Evolutionary conservation across 345 rosid species (phyloP).

Genomic region (Dimocarpus longan): DNA sequence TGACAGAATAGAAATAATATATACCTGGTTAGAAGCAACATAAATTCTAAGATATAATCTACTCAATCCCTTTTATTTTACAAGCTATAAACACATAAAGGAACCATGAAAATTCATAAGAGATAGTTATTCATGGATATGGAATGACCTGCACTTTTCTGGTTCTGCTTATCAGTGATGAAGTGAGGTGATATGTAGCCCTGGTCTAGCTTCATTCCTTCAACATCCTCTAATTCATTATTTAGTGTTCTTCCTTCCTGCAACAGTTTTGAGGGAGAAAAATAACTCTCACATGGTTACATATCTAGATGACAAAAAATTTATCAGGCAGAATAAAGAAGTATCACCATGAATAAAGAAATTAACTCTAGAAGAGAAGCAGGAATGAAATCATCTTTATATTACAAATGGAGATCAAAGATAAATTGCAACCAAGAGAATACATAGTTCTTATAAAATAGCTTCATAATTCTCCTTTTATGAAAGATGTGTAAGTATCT

Average conservation of each 20-base stretch:
- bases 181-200: constrained; percentile 58
- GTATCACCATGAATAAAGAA: background rate
- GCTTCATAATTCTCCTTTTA: no score
- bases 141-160: constrained; percentile 43
- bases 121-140: background rate
- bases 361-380: background rate
- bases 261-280: background rate
- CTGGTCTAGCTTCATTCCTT: constrained; percentile 55
- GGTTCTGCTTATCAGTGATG: constrained; percentile 44
- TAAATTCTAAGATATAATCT: background rate
- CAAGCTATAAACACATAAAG: background rate
- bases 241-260: constrained; percentile 53
- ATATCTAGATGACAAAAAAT: background rate
- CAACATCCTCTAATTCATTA: constrained; percentile 55
- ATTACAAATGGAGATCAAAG: background rate
- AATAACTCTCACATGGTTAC: background rate
- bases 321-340: background rate
- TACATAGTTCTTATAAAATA: no score
- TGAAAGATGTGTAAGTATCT: no score
- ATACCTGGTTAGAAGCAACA: background rate
- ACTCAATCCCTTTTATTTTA: background rate
- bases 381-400: background rate
- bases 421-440: background rate
- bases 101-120: background rate
- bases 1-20: constrained; percentile 1